Base-by-base conservation (phyloP, 257 asterid genomes). In the Rauvolfia tetraphylla region DNA sequence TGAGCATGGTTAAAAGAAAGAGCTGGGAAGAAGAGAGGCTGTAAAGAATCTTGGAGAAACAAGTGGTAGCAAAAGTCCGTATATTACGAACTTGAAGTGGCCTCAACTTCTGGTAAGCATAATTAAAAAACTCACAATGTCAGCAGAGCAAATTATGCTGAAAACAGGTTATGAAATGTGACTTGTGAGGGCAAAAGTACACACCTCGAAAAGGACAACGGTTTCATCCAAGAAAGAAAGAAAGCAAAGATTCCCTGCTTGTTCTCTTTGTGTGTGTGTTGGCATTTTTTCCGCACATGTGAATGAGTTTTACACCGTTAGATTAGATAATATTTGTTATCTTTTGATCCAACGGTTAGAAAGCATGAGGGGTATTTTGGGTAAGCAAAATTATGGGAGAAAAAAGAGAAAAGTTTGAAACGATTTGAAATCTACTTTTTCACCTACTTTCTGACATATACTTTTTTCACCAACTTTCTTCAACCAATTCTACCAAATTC, bases 201-300 rank as follows among this genome's bases (percentile, higher is more conserved):
- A 85, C 86, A 79, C 89, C 81, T 84, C 66, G 71, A 85, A 79
- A 69, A 72, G 76, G 85, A 86, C 80, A 84, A 83, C 68, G 80
- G 89, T 84, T 70, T 83, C 85, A 83, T 82, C 79, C 87, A 81
- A 81, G 70, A 59, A 75, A 73, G 82, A 83, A 78, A 75, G 74
- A 77, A 67, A 83, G 88, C 81, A 87, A 88, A 85, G 94, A 89
- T 85, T 90, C 91, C 91, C 74, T 75, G 73, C 76, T 63, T 81
- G 77, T 56, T 79, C 41, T 67, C 41, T 67, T 34, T 72, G 56
- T 70, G 31, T 49, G 69, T 76, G 39, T 76, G 79, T 80, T 85
- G 81, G 80, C n/a, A n/a, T n/a, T n/a, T n/a, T n/a, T n/a, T n/a
- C n/a, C n/a, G n/a, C n/a, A n/a, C n/a, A n/a, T n/a, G n/a, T n/a